phyloP scores from a whole-genome alignment of 2,329 filamentous ascomycete species.

The Ophiocordyceps camponoti-saundersi region DNA sequence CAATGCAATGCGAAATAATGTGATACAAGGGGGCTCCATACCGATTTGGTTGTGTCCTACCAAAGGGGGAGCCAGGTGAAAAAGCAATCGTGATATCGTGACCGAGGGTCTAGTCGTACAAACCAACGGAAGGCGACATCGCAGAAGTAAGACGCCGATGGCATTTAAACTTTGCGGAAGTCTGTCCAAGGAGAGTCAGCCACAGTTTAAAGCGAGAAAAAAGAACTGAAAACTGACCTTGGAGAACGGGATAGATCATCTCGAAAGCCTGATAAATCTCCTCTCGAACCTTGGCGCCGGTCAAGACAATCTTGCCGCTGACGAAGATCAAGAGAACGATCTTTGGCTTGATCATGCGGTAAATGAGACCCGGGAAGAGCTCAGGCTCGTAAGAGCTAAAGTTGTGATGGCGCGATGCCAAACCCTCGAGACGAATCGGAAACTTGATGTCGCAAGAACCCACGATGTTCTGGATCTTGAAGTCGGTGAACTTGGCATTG shows the following conservation, averaged over 20 bases:
- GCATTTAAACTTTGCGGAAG: constrained; percentile 37
- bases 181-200: constrained; percentile 17
- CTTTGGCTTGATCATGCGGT: constrained; percentile 99
- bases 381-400: constrained; percentile 99
- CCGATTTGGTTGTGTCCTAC: constrained; percentile 9
- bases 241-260: constrained; percentile 91
- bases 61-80: constrained; percentile 3
- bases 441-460: constrained; percentile 99
- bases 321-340: constrained; percentile 97
- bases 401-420: constrained; percentile 95
- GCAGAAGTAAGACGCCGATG: constrained; percentile 2
- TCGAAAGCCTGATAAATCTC: constrained; percentile 96
- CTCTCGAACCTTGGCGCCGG: constrained; percentile 92
- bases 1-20: constrained; percentile 36
- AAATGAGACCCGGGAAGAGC: constrained; percentile 96
- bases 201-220: neutral
- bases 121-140: constrained; percentile 7
- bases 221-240: constrained; percentile 37
- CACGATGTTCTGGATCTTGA: constrained; percentile 99
- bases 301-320: constrained; percentile 94
- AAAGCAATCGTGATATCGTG: constrained; percentile 31
- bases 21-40: constrained; percentile 17
- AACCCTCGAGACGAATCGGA: constrained; percentile 87
- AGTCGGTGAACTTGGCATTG: constrained; percentile 98
- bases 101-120: constrained; percentile 26